Percentiles rank a stretch among this genome's conserved stretches.
These are phyloP conservation scores for Neonectria ditissima DNA, from an alignment of 2,329 filamentous ascomycete genomes.

Conservation along the genomic window DNA sequence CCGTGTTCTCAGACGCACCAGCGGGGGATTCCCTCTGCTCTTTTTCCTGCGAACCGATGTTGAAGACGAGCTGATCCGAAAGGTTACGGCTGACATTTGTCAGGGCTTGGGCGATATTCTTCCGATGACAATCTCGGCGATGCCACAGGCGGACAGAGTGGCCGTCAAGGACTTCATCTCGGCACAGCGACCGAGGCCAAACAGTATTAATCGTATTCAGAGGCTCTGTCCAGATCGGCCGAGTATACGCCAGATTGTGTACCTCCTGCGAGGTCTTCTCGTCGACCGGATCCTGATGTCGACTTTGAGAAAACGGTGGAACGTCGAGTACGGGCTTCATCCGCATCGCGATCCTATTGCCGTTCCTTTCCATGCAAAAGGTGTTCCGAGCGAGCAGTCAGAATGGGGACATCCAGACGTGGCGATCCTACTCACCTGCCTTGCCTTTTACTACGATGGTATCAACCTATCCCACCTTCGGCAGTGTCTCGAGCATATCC, in stretches of 20 bases:
- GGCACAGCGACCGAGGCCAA: conserved; percentile 20
- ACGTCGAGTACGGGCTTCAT: conserved; percentile 74
- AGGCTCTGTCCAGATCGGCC: conserved; percentile 38
- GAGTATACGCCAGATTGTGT: conserved; percentile 49
- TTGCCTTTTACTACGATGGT: conserved; percentile 76
- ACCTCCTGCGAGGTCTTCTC: conserved; percentile 73
- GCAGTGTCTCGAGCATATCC: conserved; percentile 62
- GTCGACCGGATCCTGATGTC: conserved; percentile 69
- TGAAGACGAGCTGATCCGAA: conserved; percentile 55
- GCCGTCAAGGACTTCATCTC: conserved; percentile 44
- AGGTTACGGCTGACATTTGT: conserved; percentile 39
- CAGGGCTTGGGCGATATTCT: conserved; percentile 38
- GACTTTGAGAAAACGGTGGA: conserved; percentile 73
- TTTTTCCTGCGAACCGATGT: conserved; percentile 65
- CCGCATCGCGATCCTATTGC: conserved; percentile 69
- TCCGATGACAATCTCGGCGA: conserved; percentile 34
- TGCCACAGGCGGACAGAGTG: conserved; percentile 37
- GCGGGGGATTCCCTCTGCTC: conserved; percentile 57
- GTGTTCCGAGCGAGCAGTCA: conserved; percentile 69
- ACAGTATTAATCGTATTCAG: conserved; percentile 28
- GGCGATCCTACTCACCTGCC: conserved; percentile 72
- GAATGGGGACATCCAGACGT: conserved; percentile 79
- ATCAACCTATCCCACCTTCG: conserved; percentile 62
- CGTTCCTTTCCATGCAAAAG: conserved; percentile 59
- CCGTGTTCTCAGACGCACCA: conserved; percentile 51